These are phyloP conservation scores for Lepidium sativum DNA, from an alignment of 345 rosid genomes.

Conservation along the genomic window DNA sequence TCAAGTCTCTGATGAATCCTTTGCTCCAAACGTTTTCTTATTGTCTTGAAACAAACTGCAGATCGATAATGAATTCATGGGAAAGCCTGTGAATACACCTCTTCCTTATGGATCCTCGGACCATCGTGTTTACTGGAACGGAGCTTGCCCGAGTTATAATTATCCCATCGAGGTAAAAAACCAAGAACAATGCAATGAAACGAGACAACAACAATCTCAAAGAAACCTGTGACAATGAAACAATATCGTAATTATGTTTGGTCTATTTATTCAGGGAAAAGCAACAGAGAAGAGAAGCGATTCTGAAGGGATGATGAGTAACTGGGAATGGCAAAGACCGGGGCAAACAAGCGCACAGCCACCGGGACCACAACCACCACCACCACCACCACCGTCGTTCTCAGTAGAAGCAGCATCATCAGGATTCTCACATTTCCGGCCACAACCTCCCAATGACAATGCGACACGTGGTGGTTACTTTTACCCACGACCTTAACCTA, in stretches of 20 bases:
- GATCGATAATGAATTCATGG: slow-evolving; percentile 22
- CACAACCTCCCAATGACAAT: slow-evolving; percentile 23
- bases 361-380: slow-evolving; percentile 8
- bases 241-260: background rate
- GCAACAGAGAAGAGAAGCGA: slow-evolving; percentile 20
- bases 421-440: slow-evolving; percentile 35
- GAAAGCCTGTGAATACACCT: slow-evolving; percentile 20
- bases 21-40: background rate
- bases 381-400: slow-evolving; percentile 9
- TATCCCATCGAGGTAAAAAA: slow-evolving; percentile 20
- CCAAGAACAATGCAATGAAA: background rate
- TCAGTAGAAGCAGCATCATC: slow-evolving; percentile 35
- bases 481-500: slow-evolving; percentile 22
- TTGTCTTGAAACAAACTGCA: background rate
- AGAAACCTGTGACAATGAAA: background rate
- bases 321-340: slow-evolving; percentile 30
- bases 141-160: slow-evolving; percentile 19
- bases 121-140: slow-evolving; percentile 22
- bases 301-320: slow-evolving; percentile 21
- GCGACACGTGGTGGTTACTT: slow-evolving; percentile 19
- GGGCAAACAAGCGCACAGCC: slow-evolving; percentile 17
- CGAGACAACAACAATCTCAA: background rate
- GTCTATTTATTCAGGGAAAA: slow-evolving; percentile 6
- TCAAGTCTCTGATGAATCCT: background rate
- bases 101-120: slow-evolving; percentile 23